Percentiles rank a stretch among this genome's conserved stretches.
Evolutionary conservation across 2,329 filamentous ascomycete species (phyloP).

Genomic region (Xylariales sp.): DNA sequence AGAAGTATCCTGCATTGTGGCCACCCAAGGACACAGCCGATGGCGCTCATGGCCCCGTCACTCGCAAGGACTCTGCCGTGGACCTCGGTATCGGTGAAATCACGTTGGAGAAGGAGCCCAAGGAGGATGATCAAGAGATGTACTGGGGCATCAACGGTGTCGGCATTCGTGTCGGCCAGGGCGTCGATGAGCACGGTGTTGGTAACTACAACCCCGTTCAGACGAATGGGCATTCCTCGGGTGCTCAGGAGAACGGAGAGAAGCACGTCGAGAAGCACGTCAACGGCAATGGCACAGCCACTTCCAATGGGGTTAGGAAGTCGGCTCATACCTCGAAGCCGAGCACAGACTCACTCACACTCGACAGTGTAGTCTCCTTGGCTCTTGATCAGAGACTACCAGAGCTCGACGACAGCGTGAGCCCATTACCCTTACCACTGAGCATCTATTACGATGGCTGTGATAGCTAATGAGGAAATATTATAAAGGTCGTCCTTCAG

Average conservation of each 20-base stretch:
- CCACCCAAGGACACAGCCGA: conserved; percentile 12
- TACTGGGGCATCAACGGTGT: conserved; percentile 26
- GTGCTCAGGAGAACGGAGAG: not conserved
- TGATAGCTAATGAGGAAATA: no score
- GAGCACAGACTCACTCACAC: conserved; percentile 14
- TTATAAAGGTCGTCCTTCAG: conserved; percentile 3
- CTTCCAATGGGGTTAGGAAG: conserved; percentile 2
- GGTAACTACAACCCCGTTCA: not conserved
- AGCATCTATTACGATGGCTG: no score
- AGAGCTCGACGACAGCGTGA: conserved; percentile 6
- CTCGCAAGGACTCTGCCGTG: conserved; percentile 11
- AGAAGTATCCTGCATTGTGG: conserved; percentile 17
- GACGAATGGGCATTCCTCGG: not conserved
- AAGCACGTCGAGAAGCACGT: no score
- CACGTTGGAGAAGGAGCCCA: not conserved
- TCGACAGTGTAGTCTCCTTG: conserved; percentile 14
- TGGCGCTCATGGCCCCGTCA: not conserved
- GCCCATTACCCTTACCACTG: no score
- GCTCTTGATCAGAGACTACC: conserved; percentile 15
- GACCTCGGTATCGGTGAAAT: not conserved
- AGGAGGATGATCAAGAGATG: not conserved
- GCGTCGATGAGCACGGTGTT: conserved; percentile 21
- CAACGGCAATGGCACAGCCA: not conserved
- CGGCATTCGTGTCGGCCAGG: conserved; percentile 19
- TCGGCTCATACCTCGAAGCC: conserved; percentile 4